phyloP scores from a whole-genome alignment of 108 stramenopile genomes.

The Pseudonitzschia delicatissima region DNA sequence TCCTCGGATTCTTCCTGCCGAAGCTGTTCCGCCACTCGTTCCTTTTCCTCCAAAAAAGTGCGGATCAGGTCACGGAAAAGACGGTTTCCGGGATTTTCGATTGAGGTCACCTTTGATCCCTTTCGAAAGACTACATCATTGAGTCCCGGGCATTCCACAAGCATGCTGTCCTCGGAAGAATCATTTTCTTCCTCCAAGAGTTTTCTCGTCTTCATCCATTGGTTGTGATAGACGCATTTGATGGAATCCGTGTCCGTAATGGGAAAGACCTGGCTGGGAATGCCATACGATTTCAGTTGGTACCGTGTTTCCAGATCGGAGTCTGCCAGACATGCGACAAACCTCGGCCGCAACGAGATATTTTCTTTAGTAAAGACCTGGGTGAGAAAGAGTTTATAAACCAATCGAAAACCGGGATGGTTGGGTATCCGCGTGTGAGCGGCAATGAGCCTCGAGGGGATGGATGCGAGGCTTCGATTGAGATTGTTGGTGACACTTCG shows the following conservation, averaged over 20 bases:
- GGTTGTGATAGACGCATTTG: slow-evolving; percentile 10
- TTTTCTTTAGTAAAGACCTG: background rate
- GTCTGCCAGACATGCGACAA: background rate
- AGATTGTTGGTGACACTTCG: background rate
- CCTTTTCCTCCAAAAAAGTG: background rate
- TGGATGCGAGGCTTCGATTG: background rate
- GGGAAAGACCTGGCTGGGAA: slow-evolving; percentile 18
- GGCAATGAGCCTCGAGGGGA: background rate
- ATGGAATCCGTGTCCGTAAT: slow-evolving; percentile 4
- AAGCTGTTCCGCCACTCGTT: background rate
- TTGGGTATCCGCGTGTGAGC: background rate
- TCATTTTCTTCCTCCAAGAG: background rate
- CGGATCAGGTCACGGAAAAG: background rate
- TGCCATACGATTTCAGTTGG: slow-evolving; percentile 20
- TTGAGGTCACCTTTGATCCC: background rate
- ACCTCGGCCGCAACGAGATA: background rate
- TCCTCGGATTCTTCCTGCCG: background rate
- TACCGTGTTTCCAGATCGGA: slow-evolving; percentile 3
- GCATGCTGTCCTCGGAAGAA: background rate
- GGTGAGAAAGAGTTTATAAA: background rate
- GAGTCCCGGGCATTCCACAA: slow-evolving; percentile 3
- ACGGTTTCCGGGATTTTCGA: slow-evolving; percentile 3
- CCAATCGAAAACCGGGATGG: background rate
- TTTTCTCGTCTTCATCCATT: slow-evolving; percentile 21
- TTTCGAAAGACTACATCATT: slow-evolving; percentile 12